Evolutionary conservation across 192 early-diverging fungal genomes (phyloP).

Genomic region (Backusella morwellensis): DNA sequence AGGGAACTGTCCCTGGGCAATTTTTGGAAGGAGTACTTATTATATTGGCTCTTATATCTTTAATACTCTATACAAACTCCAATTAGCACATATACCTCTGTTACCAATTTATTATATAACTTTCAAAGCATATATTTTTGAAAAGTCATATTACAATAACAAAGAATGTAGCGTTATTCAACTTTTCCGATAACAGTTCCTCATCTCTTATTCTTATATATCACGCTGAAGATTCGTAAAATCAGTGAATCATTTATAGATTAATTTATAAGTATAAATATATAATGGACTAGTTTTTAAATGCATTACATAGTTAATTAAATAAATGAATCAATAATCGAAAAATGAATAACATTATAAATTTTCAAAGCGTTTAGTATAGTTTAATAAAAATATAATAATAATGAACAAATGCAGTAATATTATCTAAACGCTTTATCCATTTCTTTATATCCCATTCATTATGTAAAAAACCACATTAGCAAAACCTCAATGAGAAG

Average conservation of each 20-base stretch:
- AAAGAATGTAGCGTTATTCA: too few relatives aligned
- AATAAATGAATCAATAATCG: not conserved
- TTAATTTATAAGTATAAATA: not conserved
- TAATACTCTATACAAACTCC: not conserved
- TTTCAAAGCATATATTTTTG: too few relatives aligned
- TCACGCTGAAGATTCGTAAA: not conserved
- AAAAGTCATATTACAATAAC: too few relatives aligned
- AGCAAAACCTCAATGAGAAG: conserved; percentile 13
- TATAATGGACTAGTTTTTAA: not conserved
- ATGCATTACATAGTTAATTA: not conserved
- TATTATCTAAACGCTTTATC: not conserved
- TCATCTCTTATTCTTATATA: not conserved
- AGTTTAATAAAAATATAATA: conserved; percentile 2
- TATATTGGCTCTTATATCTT: not conserved
- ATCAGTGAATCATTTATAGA: not conserved
- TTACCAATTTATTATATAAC: not conserved
- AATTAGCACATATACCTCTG: not conserved
- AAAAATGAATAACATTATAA: not conserved
- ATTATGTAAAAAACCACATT: not conserved
- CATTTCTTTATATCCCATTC: not conserved
- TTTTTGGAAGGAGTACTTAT: not conserved
- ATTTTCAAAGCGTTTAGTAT: not conserved
- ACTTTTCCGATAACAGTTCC: too few relatives aligned
- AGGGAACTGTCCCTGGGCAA: not conserved
- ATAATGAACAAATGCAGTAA: not conserved